phyloP scores from a whole-genome alignment of 2,329 filamentous ascomycete species.

The Claviceps sp. region DNA sequence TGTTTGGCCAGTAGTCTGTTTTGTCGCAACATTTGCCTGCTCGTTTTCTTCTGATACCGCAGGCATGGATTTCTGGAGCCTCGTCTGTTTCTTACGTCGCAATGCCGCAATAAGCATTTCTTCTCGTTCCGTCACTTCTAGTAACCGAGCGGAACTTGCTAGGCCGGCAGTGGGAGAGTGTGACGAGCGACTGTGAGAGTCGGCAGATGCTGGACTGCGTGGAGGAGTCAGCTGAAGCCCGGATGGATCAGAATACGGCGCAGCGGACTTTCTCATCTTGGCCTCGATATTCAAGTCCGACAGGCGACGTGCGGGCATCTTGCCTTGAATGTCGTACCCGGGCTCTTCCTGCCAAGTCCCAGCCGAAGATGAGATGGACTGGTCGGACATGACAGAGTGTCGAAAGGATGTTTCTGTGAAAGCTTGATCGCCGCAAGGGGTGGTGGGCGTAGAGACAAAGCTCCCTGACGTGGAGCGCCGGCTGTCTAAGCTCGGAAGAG shows the following conservation, averaged over 20 bases:
- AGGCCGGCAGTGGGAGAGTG: constrained; percentile 23
- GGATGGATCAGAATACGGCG: constrained; percentile 9
- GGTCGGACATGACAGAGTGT: constrained; percentile 24
- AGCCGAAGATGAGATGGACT: constrained; percentile 23
- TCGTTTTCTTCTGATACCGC: constrained; percentile 25
- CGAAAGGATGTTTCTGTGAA: constrained; percentile 12
- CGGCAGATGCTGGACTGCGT: constrained; percentile 36
- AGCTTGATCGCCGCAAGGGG: constrained; percentile 13
- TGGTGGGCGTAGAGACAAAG: constrained; percentile 12
- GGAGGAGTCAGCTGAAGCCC: constrained; percentile 34
- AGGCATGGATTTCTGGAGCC: constrained; percentile 33
- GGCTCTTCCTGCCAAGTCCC: constrained; percentile 19
- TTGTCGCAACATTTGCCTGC: not conserved
- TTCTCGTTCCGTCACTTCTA: constrained; percentile 45
- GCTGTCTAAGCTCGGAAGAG: constrained; percentile 20
- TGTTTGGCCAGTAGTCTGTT: not conserved
- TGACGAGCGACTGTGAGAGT: constrained; percentile 30
- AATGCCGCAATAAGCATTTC: constrained; percentile 45
- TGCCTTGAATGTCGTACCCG: constrained; percentile 23
- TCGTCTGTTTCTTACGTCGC: constrained; percentile 40
- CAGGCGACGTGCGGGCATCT: constrained; percentile 19
- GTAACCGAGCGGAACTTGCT: constrained; percentile 28
- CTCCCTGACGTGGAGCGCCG: constrained; percentile 3
- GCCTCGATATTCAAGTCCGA: constrained; percentile 10
- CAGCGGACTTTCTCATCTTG: not conserved